Evolutionary conservation across 2,329 filamentous ascomycete genomes (phyloP).

Genomic region (Pseudopithomyces chartarum): DNA sequence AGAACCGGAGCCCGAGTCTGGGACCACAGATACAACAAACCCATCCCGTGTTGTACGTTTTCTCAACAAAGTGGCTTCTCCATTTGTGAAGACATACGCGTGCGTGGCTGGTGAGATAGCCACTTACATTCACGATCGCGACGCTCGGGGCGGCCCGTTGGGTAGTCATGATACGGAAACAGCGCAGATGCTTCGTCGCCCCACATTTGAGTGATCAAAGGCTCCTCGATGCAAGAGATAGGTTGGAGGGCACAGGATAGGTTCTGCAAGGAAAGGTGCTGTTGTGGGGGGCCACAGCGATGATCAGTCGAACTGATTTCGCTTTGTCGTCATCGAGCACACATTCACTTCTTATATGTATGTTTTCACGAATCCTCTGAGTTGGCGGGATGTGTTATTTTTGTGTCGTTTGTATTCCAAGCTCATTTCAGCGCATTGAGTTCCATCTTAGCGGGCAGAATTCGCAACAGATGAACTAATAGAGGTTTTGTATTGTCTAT

Average conservation of each 20-base stretch:
- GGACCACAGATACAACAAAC: neutral
- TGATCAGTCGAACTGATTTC: neutral
- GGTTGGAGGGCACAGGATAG: too few species aligned
- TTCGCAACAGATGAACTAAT: too few species aligned
- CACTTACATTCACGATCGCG: neutral
- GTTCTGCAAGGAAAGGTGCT: too few species aligned
- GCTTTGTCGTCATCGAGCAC: too few species aligned
- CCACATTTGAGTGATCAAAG: neutral
- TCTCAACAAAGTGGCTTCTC: neutral
- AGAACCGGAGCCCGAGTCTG: neutral
- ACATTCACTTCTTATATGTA: too few species aligned
- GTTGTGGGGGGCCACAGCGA: too few species aligned
- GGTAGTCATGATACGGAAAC: neutral
- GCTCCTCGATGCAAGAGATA: neutral
- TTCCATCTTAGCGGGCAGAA: too few species aligned
- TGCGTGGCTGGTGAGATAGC: neutral
- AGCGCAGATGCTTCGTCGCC: neutral
- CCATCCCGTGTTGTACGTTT: neutral
- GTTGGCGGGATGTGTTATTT: too few species aligned
- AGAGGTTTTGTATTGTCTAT: too few species aligned
- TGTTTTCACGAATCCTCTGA: too few species aligned
- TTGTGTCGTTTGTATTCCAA: too few species aligned
- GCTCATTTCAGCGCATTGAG: too few species aligned
- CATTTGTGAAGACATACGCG: neutral
- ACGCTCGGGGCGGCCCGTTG: neutral